Evolutionary conservation across 441 rosid genomes (phyloP), one percentile per base, ranked within the genome.

Genomic region (Lepidium campestre): DNA sequence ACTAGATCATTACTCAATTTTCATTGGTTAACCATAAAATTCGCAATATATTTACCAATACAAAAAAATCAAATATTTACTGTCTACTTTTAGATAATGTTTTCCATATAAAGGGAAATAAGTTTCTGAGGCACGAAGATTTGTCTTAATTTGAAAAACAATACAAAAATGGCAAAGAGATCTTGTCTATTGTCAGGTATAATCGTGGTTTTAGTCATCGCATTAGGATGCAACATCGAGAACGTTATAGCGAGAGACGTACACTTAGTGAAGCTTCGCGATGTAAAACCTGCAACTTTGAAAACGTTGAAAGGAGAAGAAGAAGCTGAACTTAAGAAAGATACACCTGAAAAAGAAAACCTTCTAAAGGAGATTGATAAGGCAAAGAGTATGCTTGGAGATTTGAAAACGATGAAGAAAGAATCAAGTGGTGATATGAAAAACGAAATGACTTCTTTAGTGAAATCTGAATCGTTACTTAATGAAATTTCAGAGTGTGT

Each of bases 391-490:
- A n/a, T 73, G 72, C 68, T 73, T 1, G 72, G 57, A 36, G 72
- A 73, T 11, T 53, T 73, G 63, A 73, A 60, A 60, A 13, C 62
- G 11, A 0, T 60, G 45, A 73, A 65, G 68, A 53, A 66, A 36
- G 2, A 60, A 44, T 44, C 72, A 73, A 17, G 0, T 7, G 42
- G 49, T 14, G 72, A 41, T 44, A 11, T 67, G 68, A 73, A 73
- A 54, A 17, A n/a, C 0, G 77, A 73, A 22, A 9, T 73, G 52
- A 13, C 10, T 15, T 45, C 62, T 11, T 45, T 73, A 47, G 58
- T 73, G 77, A 73, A 67, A 60, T 73, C 68, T 18, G 77, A 73
- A 60, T 12, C 72, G 13, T 7, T 73, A 15, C 77, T 73, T 37
- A 2, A 60, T 23, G 77, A 73, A 1, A 60, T 73, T 1, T 45